Conservation (phyloP, 1,284 basidiomycete species). For the Thelephora terrestris region DNA sequence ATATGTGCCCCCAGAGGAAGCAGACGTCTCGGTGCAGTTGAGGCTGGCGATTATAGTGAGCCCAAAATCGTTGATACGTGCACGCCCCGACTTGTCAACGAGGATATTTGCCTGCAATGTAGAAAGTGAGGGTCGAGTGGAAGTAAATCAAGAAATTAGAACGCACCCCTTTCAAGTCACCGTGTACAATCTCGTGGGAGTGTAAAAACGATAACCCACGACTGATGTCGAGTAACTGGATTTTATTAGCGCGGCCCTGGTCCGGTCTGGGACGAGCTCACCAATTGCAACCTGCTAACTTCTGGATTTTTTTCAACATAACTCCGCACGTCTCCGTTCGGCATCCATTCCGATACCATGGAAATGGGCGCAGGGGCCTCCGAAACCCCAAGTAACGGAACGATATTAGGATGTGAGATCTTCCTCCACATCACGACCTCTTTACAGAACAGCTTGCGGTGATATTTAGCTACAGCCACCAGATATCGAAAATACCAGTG, state of each 20-base stretch:
- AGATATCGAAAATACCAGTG: too few species aligned
- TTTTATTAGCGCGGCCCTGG: neutral
- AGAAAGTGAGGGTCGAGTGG: neutral
- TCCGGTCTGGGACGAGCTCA: neutral
- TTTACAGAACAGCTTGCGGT: slow-evolving; percentile 13
- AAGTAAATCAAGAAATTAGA: neutral
- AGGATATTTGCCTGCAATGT: slow-evolving; percentile 18
- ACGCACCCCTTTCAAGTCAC: slow-evolving; percentile 1
- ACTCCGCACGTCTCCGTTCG: neutral
- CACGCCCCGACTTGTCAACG: slow-evolving; percentile 12
- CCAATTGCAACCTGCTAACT: neutral
- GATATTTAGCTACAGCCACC: slow-evolving; percentile 11
- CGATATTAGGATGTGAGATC: neutral
- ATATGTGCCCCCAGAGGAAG: slow-evolving; percentile 20
- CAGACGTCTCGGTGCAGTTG: neutral
- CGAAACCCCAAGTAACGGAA: neutral
- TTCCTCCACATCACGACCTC: neutral
- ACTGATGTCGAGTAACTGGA: neutral
- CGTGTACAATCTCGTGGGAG: neutral
- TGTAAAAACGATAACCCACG: neutral
- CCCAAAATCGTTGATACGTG: slow-evolving; percentile 21
- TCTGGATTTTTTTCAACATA: neutral
- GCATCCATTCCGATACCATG: neutral
- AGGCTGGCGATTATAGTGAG: slow-evolving; percentile 8
- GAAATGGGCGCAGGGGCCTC: neutral